Conservation (phyloP, 352 stramenopile genomes). For the Pythium dissotocum region DNA sequence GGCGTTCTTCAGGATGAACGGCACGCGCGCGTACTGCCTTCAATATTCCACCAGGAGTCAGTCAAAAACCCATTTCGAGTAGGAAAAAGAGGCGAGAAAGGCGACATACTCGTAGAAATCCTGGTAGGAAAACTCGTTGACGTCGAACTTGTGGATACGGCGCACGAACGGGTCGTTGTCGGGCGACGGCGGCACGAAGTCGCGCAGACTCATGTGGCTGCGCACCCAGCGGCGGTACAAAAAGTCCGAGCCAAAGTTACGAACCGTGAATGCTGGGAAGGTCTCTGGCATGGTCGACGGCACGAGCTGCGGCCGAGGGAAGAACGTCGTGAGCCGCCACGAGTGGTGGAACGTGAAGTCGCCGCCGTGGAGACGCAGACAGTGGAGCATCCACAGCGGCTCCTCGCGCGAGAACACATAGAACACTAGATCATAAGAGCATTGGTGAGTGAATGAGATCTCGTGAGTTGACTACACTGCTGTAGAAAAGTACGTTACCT, state of each 20-base stretch:
- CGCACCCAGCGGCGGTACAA: conserved; percentile 86
- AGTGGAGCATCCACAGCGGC: conserved; percentile 83
- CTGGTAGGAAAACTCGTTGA: conserved; percentile 57
- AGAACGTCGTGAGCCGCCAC: conserved; percentile 84
- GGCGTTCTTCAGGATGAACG: conserved; percentile 78
- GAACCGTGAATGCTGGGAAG: conserved; percentile 32
- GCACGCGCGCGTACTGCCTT: conserved; percentile 66
- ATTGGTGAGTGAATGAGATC: too few species aligned
- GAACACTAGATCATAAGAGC: conserved; percentile 43
- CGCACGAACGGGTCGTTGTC: conserved; percentile 47
- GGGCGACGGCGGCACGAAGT: conserved; percentile 49
- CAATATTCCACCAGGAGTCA: conserved; percentile 5
- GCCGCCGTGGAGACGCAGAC: conserved; percentile 64
- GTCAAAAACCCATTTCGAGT: not conserved
- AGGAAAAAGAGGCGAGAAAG: conserved; percentile 8
- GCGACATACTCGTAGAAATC: conserved; percentile 70
- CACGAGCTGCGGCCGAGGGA: conserved; percentile 39
- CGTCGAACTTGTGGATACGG: conserved; percentile 55
- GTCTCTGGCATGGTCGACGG: conserved; percentile 22
- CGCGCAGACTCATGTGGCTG: conserved; percentile 70
- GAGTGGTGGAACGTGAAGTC: conserved; percentile 64
- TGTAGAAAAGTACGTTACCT: conserved; percentile 30
- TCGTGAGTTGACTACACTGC: too few species aligned
- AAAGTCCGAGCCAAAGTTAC: conserved; percentile 76
- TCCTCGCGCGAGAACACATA: conserved; percentile 82